phyloP scores from a whole-genome alignment of 306 rosid genomes.

The Mimosa bimucronata region DNA sequence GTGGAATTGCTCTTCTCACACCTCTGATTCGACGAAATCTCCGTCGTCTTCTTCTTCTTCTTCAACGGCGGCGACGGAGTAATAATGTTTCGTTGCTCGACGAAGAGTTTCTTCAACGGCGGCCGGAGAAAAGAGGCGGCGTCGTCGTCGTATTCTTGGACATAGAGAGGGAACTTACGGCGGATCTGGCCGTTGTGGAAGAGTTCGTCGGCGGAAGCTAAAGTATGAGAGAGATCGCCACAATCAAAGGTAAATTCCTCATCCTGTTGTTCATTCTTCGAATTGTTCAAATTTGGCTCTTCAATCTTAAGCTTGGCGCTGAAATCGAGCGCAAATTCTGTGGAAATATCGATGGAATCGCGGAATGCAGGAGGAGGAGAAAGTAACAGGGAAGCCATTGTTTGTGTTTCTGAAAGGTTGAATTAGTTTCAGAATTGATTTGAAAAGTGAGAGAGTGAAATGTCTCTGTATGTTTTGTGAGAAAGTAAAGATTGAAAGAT shows the following conservation, averaged over 20 bases:
- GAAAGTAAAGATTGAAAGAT: not conserved
- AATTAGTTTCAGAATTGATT: not conserved
- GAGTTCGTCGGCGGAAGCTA: slow-evolving; percentile 71
- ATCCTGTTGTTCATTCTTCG: not conserved
- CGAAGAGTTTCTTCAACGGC: slow-evolving; percentile 62
- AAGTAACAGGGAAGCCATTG: slow-evolving; percentile 24
- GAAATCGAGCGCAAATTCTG: slow-evolving; percentile 47
- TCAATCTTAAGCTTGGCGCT: slow-evolving; percentile 39
- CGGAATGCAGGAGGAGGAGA: slow-evolving; percentile 23
- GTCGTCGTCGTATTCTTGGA: slow-evolving; percentile 38
- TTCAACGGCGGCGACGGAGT: slow-evolving; percentile 29
- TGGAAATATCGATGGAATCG: slow-evolving; percentile 32
- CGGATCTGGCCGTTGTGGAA: slow-evolving; percentile 83
- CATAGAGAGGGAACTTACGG: slow-evolving; percentile 56
- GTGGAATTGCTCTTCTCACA: slow-evolving; percentile 73
- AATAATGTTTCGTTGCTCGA: slow-evolving; percentile 34
- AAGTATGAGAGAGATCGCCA: slow-evolving; percentile 56
- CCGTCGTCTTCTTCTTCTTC: slow-evolving; percentile 41
- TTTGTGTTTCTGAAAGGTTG: not conserved
- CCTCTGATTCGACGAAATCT: not conserved
- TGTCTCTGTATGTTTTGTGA: not conserved
- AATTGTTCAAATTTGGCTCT: not conserved
- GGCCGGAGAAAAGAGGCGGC: slow-evolving; percentile 34
- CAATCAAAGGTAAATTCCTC: slow-evolving; percentile 72
- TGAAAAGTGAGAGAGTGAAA: too few species aligned